These are phyloP conservation scores for Phytophthora sojae DNA, from an alignment of 352 stramenopile genomes.

Conservation along the genomic window DNA sequence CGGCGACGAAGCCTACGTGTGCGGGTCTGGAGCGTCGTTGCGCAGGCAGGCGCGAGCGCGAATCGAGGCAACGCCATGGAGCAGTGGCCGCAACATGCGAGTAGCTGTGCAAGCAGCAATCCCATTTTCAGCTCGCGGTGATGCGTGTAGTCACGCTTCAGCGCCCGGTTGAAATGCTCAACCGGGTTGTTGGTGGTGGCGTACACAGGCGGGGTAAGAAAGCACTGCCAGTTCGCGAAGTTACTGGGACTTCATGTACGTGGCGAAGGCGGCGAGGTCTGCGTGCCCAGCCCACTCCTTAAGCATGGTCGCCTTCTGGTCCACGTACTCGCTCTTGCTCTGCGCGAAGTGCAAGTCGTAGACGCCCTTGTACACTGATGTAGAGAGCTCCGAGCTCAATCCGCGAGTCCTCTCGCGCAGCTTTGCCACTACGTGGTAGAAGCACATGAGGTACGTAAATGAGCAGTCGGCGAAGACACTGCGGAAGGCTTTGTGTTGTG, in stretches of 20 bases:
- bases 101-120: too few relatives aligned
- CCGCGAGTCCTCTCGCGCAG: too few relatives aligned
- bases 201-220: neutral
- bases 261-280: neutral
- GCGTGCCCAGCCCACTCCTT: neutral
- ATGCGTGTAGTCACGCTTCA: too few relatives aligned
- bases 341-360: constrained; percentile 29
- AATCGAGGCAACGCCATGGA: too few relatives aligned
- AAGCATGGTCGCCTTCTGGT: neutral
- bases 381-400: neutral
- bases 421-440: constrained; percentile 40
- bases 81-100: too few relatives aligned
- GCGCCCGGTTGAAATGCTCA: constrained; percentile 11
- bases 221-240: constrained; percentile 3
- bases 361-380: constrained; percentile 14
- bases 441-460: constrained; percentile 34
- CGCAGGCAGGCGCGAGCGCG: too few relatives aligned
- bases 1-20: too few relatives aligned
- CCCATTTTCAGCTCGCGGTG: too few relatives aligned
- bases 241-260: neutral
- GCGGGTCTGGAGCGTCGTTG: too few relatives aligned
- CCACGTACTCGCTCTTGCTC: too few relatives aligned
- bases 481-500: neutral
- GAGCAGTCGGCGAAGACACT: neutral
- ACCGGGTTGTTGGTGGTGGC: constrained; percentile 15